Evolutionary conservation across 805 yeast species (phyloP), one percentile per base, ranked within the genome.

Genomic region (Ogataea haglerorum): DNA sequence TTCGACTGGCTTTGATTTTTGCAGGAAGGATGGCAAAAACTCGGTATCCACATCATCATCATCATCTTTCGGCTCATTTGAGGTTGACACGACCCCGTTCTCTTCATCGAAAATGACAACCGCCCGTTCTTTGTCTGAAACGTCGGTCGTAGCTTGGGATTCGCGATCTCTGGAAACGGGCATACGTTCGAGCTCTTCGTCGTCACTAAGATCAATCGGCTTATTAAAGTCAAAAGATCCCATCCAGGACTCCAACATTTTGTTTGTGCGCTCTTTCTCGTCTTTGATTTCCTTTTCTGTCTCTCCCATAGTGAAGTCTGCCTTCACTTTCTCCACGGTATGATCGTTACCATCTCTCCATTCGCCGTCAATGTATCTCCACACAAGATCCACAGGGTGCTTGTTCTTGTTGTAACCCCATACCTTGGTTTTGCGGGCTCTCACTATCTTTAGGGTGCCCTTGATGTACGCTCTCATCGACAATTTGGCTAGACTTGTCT

Each of bases 371-470:
- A 62, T 67, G 57, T 76, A 90, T 39, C 69, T 67, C 61, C 70
- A 75, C 0, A 82, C 85, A 49, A 89, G 68, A 51, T 83, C 93
- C 24, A 73, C 70, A 2, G 72, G 58, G 3, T 72, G 67, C 52
- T 75, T 82, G 47, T 76, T 73, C 64, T 85, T 85, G 49, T 85
- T 89, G 46, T 78, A 73, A 3, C 98, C 98, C 99, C 99, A 91
- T 29, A 93, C 71, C 58, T 89, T 89, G 23, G 82, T 78, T 64
- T 89, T 88, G 52, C 73, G 74, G 49, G 82, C 68, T 51, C 76
- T 76, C 42, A 84, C 63, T 5, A 69, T 68, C 60, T 76, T 80
- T 38, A 77, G 63, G 33, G 63, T 73, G 6, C 82, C 87, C 53
- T 74, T 78, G 43, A 75, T 70, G 45, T 67, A 69, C 3, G 83